Evolutionary conservation across 2,329 filamentous ascomycete genomes (phyloP).

Genomic region (Myriosclerotinia curreyana): DNA sequence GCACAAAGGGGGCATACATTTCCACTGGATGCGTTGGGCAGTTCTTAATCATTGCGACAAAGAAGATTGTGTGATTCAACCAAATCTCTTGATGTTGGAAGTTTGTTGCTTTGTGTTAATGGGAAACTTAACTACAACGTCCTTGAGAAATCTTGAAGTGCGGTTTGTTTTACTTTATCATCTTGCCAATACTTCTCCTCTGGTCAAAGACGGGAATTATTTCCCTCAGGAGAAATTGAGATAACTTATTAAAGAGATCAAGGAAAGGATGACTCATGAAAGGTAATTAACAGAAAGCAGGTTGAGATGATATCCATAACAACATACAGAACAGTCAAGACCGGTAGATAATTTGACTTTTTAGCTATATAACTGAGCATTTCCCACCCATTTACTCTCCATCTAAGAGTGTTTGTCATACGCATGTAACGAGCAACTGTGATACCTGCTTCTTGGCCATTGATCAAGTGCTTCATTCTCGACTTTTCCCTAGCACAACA

Average conservation of each 20-base stretch:
- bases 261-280: background rate
- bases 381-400: background rate
- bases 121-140: no score
- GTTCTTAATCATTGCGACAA: background rate
- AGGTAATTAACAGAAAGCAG: background rate
- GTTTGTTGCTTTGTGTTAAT: background rate
- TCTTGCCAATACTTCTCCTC: background rate
- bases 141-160: background rate
- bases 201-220: background rate
- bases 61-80: background rate
- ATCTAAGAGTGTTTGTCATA: slow-evolving; percentile 4
- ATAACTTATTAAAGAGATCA: background rate
- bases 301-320: background rate
- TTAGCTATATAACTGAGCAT: slow-evolving; percentile 4
- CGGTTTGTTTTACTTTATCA: background rate
- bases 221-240: background rate
- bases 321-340: background rate
- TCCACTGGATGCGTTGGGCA: background rate
- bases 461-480: background rate
- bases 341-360: background rate
- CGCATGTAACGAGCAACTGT: background rate
- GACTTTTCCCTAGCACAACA: background rate
- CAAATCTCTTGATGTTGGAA: background rate
- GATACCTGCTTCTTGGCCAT: background rate
- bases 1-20: background rate